A percentile compares a stretch with the other conserved stretches of the same genome.
Evolutionary conservation across 2,329 filamentous ascomycete species (phyloP).

Genomic region (Talaromyces pinophilus): DNA sequence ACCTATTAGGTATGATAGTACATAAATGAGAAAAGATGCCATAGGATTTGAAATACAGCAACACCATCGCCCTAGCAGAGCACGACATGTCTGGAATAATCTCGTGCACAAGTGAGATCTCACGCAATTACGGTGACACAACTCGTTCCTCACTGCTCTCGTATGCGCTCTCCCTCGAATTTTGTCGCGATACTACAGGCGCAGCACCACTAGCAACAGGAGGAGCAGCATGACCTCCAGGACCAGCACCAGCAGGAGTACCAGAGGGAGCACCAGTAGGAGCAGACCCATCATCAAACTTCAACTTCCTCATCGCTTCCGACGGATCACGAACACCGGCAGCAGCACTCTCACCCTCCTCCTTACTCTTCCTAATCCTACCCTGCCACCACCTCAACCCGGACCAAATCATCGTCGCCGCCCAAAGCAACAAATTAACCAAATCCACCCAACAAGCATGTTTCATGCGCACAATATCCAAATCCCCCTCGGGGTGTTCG

Average conservation of each 20-base stretch:
- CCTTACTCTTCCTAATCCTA: not conserved
- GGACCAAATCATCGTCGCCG: conserved; percentile 56
- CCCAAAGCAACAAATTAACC: conserved; percentile 73
- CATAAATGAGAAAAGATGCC: not conserved
- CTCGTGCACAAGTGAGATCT: not conserved
- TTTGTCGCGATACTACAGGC: not conserved
- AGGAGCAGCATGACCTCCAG: not conserved
- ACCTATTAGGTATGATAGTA: not conserved
- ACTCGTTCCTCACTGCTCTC: not conserved
- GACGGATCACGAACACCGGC: not conserved
- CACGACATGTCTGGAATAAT: not conserved
- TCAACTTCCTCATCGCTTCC: not conserved
- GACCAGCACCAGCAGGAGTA: not conserved
- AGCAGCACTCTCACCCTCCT: not conserved
- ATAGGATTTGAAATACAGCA: not conserved
- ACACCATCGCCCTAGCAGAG: not conserved
- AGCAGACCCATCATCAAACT: not conserved
- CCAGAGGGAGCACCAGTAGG: not conserved
- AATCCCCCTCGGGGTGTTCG: conserved; percentile 63
- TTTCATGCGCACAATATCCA: conserved; percentile 73
- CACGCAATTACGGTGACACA: not conserved
- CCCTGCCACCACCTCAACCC: conserved; percentile 34
- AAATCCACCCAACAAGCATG: conserved; percentile 83
- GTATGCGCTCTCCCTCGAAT: not conserved
- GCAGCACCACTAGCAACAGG: not conserved